phyloP scores from a whole-genome alignment of 805 yeast species.

The Pichia insulana region DNA sequence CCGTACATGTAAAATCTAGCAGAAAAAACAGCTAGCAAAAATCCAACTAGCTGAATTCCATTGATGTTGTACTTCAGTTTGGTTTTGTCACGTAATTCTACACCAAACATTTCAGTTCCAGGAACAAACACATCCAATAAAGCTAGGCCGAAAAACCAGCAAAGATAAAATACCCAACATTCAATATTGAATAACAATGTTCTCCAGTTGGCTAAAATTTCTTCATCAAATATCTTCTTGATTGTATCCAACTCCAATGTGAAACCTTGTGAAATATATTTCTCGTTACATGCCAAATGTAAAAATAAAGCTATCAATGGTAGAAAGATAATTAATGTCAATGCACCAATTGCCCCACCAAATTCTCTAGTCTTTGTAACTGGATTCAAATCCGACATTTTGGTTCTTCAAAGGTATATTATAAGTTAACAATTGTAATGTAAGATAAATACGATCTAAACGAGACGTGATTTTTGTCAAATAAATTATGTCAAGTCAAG shows the following conservation, averaged over 20 bases:
- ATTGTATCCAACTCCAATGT: conserved; percentile 34
- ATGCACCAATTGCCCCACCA: conserved; percentile 69
- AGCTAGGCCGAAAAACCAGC: conserved; percentile 67
- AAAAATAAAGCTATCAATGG: conserved; percentile 56
- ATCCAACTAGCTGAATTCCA: conserved; percentile 52
- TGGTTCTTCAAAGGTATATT: too few relatives aligned
- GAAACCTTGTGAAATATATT: conserved; percentile 43
- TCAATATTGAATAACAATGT: conserved; percentile 33
- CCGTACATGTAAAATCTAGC: conserved; percentile 45
- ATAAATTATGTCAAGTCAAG: too few relatives aligned
- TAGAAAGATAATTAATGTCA: conserved; percentile 53
- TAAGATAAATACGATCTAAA: not conserved
- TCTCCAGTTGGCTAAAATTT: conserved; percentile 17
- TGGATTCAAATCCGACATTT: conserved; percentile 46
- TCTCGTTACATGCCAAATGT: conserved; percentile 53
- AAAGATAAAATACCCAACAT: conserved; percentile 56
- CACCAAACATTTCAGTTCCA: conserved; percentile 69
- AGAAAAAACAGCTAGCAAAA: conserved; percentile 30
- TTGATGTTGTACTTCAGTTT: conserved; percentile 69
- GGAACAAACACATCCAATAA: conserved; percentile 58
- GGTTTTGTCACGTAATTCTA: conserved; percentile 67
- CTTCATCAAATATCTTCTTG: conserved; percentile 9
- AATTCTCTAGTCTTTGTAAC: conserved; percentile 65
- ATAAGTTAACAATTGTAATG: too few relatives aligned
- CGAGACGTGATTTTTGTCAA: too few relatives aligned